These are phyloP conservation scores for Graphilbum ipis-grandicollis DNA, from an alignment of 2,329 filamentous ascomycete genomes.

Conservation along the genomic window DNA sequence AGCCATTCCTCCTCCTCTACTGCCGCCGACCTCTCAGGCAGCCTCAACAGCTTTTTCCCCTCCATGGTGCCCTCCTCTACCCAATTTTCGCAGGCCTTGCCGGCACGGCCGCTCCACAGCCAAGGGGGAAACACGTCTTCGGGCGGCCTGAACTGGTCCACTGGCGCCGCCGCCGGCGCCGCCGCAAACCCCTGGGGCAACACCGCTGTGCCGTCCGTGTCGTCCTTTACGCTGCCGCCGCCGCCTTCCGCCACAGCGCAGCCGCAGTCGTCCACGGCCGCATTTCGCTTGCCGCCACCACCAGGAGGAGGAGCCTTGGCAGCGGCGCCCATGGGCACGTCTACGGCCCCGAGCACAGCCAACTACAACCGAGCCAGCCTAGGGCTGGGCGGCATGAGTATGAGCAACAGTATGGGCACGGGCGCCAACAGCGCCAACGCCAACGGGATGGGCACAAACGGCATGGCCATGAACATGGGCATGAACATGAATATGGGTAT, in stretches of 20 bases:
- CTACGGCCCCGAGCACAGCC: neutral
- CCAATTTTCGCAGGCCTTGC: slow-evolving; percentile 45
- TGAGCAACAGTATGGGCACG: slow-evolving; percentile 11
- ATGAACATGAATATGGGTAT: slow-evolving; percentile 7
- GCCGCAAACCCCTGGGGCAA: slow-evolving; percentile 8
- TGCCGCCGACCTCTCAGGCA: too few species aligned
- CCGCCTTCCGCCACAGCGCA: too few species aligned
- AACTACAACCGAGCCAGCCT: slow-evolving; percentile 4
- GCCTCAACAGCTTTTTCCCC: slow-evolving; percentile 38
- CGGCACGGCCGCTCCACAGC: slow-evolving; percentile 18
- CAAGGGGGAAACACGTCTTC: too few species aligned
- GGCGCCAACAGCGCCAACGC: slow-evolving; percentile 9
- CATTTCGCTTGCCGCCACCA: slow-evolving; percentile 31
- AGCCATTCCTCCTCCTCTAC: neutral
- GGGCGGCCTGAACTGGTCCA: slow-evolving; percentile 1
- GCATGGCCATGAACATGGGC: slow-evolving; percentile 10
- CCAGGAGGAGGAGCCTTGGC: too few species aligned
- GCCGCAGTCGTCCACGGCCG: slow-evolving; percentile 18
- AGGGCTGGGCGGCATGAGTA: slow-evolving; percentile 8
- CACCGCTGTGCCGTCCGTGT: slow-evolving; percentile 15
- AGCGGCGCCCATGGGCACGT: slow-evolving; percentile 1
- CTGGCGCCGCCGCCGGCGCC: neutral
- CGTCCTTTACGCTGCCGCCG: slow-evolving; percentile 41
- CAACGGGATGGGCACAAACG: slow-evolving; percentile 10
- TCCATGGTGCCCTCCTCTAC: slow-evolving; percentile 39